These are phyloP conservation scores for Leucoagaricus sp. DNA, from an alignment of 1,284 basidiomycete species.

Conservation along the genomic window DNA sequence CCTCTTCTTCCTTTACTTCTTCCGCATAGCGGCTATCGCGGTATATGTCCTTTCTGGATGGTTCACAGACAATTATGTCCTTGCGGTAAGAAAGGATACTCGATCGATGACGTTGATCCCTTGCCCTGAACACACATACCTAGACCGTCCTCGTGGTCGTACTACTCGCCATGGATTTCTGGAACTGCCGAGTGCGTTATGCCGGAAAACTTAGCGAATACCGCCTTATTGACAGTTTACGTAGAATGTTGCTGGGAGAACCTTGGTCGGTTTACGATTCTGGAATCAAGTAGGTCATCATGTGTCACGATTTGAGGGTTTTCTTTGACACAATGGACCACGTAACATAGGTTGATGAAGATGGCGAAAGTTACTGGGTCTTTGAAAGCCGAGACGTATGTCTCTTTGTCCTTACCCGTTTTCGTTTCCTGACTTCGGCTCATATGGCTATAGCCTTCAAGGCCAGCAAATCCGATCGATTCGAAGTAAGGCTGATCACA, in stretches of 20 bases:
- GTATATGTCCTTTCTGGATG: constrained; percentile 88
- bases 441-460: constrained; percentile 67
- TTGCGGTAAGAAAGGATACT: constrained; percentile 62
- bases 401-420: not conserved
- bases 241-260: constrained; percentile 90
- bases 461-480: constrained; percentile 88
- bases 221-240: not conserved
- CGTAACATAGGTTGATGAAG: constrained; percentile 77
- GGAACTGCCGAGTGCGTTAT: constrained; percentile 85
- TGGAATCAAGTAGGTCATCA: constrained; percentile 82
- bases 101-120: not conserved
- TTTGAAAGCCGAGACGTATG: constrained; percentile 90
- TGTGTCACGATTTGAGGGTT: no score
- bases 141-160: constrained; percentile 92
- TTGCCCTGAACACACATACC: not conserved
- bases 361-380: constrained; percentile 95
- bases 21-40: constrained; percentile 81
- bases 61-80: constrained; percentile 87
- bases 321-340: no score
- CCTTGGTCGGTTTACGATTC: constrained; percentile 88
- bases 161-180: constrained; percentile 92
- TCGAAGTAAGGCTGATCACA: no score
- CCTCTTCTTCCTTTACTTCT: constrained; percentile 84
- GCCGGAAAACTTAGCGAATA: no score
- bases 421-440: constrained; percentile 1